Evolutionary conservation across 2,329 filamentous ascomycete species (phyloP), one percentile per base, ranked within the genome.

Genomic region (Aspergillus brasiliensis): DNA sequence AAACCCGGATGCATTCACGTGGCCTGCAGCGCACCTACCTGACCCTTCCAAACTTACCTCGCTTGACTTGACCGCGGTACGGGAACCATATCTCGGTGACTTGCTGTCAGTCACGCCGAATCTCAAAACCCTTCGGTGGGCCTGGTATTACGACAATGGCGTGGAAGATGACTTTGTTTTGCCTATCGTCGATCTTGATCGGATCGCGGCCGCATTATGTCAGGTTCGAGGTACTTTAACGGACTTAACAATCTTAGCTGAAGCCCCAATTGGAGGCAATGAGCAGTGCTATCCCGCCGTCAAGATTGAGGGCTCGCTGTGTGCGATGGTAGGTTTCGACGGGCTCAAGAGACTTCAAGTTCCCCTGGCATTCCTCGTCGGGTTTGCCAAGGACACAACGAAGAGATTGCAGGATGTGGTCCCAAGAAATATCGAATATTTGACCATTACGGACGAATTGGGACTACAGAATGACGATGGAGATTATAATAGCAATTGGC

Each of bases 371-470:
- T 61, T 58, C 23, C 59, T 56, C 21, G 54, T 57, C 6, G 58
- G 54, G 10, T 60, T 60, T 21, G 28, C 47, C 10, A 27, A 42
- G 6, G 48, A 60, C 17, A 57, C 46, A 25, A 48, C 58, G 11
- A 40, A 49, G 19, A 40, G 48, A 54, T 25, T 57, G 15, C 25
- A 53, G 37, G 54, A 65, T 49, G 51, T 59, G n/a, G 19, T 67
- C 5, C 66, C 66, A 8, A 60, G 40, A 23, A 64, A 62, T 28
- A 53, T 69, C 27, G 65, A 67, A 56, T 55, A 10, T 40, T 49
- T 68, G 8, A 44, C 54, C 23, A 58, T 67, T 23, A 69, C 60
- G 0, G 58, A 68, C 21, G 59, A 68, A 15, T 17, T 69, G 25
- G 21, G 19, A 1, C 19, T 58, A 5, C 58, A 67, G 37, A 57